Evolutionary conservation across 2,329 filamentous ascomycete genomes (phyloP), one percentile per base, ranked within the genome.

Genomic region (Alternaria metachromatica): DNA sequence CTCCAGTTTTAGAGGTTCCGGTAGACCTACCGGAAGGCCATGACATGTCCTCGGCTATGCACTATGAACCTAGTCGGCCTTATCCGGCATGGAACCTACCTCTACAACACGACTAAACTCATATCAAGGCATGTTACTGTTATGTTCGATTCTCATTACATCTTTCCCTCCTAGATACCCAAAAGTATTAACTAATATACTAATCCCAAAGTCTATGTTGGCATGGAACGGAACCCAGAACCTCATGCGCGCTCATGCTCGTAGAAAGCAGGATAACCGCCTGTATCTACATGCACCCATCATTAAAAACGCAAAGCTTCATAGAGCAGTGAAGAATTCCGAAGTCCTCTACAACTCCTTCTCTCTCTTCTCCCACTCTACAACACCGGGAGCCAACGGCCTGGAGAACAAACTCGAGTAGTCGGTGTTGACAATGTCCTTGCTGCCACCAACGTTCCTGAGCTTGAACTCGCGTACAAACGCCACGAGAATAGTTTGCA

Each of bases 381-480:
- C 88, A 55, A 88, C 84, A 13, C 80, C 82, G 7, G 83, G 83
- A 13, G 73, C 69, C 57, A 83, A 63, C 48, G 83, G 83, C 64
- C 82, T 74, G 51, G 81, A 82, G 72, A 85, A 85, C 66, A 85
- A 61, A 67, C 72, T 74, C 64, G 85, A 85, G 81, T 90, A 92
- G 76, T 92, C 90, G 8, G 90, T 92, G 18, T 80, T 90, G 49
- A 91, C 86, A 41, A 96, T 86, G 33, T 86, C 87, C 75, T 88
- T 83, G 78, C 87, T 88, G n/a, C 92, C 91, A 72, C 92, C 89
- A 3, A 89, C 80, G 72, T 93, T 96, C 76, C 86, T 85, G 79
- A 97, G 88, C 83, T 93, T 95, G 84, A 97, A 92, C 57, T 89
- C 79, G 54, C 93, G 87, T 44, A 97, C 91, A 69, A 94, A 83